Base-by-base conservation (phyloP, 1,284 basidiomycete genomes). In the Pyrrhoderma noxium region DNA sequence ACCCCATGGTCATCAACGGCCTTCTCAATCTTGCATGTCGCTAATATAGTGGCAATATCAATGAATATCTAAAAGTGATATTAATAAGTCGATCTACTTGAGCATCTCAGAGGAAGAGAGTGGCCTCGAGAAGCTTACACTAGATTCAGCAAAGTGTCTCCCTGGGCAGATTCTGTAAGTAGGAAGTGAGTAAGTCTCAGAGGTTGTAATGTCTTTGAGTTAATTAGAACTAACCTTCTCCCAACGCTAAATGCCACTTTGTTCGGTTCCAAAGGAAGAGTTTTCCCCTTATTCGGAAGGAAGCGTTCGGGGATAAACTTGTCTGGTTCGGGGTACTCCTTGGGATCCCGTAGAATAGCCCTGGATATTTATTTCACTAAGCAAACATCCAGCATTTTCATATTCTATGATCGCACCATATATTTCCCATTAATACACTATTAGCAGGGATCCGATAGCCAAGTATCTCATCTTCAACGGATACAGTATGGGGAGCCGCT, bases 321-420 rank as follows among this genome's bases (percentile, higher is more conserved):
- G 41, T 51, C 51, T 22, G 56, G 53, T 41, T 57, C 50, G 27
- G 41, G 40, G 40, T 45, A 57, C 2, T 22, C 45, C 0, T 23
- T 39, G 22, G 49, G 53, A 44, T 57, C 54, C 19, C 54, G 56
- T n/a, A 40, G 37, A 34, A 56, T 47, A 11, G 35, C 35, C 38
- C 38, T 40, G 8, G 35, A 31, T 21, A 18, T 7, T 8, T 37
- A 37, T 37, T 11, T 11, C 16, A 11, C 21, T 16, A 40, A 40
- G 14, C n/a, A 7, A 8, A 14, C 5, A 59, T 49, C 13, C 47
- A 47, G 14, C 57, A 47, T 39, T 53, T 53, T 16, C 45, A 46
- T 2, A 58, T 58, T 35, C 58, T 58, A 41, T 38, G 44, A 39
- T 53, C 53, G 31, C 54, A 60, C 60, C 60, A 61, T 27, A 57